Conservation (phyloP, 768 basidiomycete species). For the Hygrophorus pudorinus region DNA sequence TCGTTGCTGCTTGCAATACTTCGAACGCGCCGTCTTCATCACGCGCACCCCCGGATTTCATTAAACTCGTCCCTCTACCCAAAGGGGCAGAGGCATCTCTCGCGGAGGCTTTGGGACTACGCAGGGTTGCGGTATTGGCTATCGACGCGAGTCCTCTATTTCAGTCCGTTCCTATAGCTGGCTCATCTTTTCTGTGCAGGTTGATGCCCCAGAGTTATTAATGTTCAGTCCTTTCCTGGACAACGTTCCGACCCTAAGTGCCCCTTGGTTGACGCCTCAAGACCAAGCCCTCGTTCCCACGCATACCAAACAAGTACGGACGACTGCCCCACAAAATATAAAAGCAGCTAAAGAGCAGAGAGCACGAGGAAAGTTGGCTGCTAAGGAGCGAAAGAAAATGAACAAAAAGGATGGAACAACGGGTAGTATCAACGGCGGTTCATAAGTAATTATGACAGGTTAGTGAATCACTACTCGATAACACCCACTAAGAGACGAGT, state of each 20-base stretch:
- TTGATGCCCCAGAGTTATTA: constrained; percentile 27
- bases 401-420: background rate
- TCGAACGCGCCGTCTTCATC: constrained; percentile 10
- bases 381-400: constrained; percentile 26
- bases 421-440: too few species aligned
- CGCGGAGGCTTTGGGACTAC: constrained; percentile 52
- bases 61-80: constrained; percentile 58
- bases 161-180: background rate
- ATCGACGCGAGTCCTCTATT: constrained; percentile 43
- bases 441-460: constrained; percentile 11
- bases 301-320: constrained; percentile 73
- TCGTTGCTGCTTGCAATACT: constrained; percentile 72
- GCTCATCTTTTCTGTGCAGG: constrained; percentile 18
- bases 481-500: background rate
- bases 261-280: constrained; percentile 48
- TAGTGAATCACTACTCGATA: too few species aligned
- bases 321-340: constrained; percentile 74
- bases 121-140: constrained; percentile 56
- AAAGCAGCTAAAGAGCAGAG: constrained; percentile 55
- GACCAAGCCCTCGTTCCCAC: constrained; percentile 45
- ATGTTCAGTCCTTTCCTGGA: constrained; percentile 31
- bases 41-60: constrained; percentile 14
- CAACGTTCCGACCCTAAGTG: constrained; percentile 44
- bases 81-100: constrained; percentile 54
- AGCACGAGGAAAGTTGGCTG: constrained; percentile 35